Base-by-base conservation (phyloP, 352 stramenopile species). In the Phytophthora nicotianae region DNA sequence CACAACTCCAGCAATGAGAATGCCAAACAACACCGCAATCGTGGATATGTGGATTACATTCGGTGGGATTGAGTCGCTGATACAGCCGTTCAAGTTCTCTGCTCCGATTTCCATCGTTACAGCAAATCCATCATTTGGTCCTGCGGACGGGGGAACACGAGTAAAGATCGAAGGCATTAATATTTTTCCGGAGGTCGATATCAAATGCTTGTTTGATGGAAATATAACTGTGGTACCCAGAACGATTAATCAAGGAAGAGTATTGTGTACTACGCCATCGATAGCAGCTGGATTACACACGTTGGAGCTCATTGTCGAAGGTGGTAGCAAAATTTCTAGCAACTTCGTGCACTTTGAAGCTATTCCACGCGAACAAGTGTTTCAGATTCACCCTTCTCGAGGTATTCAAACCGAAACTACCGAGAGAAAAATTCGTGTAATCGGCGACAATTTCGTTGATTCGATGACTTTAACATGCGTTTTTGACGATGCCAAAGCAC, bases 381-480 rank as follows among this genome's bases (percentile, higher is more conserved):
- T 65, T 11, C 26, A 37, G 13, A 45, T 83, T 35, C 17, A 77
- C 9, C 74, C 72, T 14, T 47, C 50, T 5, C 48, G 33, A 29
- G 74, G 76, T 10, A 70, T 73, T 7, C 54, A 71, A 48, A 71
- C 61, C 6, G 19, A 41, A 24, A 17, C 19, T 16, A 42, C 13
- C 1, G 60, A 71, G 20, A 65, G 55, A 37, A 70, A 23, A 43
- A 50, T 75, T 32, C 59, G 81, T 6, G 53, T 92, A 0, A 56
- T 48, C 7, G 83, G 81, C 5, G 46, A 65, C 10, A 72, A 88
- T 47, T 90, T 92, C 33, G 42, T 81, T n/a, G 59, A 87, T 62
- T 79, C 80, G 3, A 40, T 38, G 4, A 41, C 47, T 20, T 26
- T 93, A 14, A 43, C 27, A 20, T 93, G 84, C 47, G 51, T 56